A percentile compares a stretch with the other conserved stretches of the same genome.
These are phyloP conservation scores for Aquanectria penicillioides DNA, from an alignment of 2,329 filamentous ascomycete species.

Conservation along the genomic window DNA sequence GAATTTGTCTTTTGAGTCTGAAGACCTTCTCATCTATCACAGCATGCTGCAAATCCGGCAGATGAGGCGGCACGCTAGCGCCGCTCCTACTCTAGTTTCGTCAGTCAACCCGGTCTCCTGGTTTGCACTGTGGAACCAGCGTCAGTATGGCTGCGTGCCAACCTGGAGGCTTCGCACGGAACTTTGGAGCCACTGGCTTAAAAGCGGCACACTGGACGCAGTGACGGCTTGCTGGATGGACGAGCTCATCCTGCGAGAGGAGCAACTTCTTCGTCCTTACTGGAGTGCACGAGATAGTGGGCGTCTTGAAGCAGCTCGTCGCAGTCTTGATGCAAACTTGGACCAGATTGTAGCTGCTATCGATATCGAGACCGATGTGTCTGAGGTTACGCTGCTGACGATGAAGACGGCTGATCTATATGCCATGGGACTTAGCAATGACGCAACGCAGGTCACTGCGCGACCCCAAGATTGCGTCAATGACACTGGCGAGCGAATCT, in stretches of 20 bases:
- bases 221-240: constrained; percentile 32
- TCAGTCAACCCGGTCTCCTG: constrained; percentile 14
- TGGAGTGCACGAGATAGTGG: constrained; percentile 29
- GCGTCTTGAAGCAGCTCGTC: constrained; percentile 13
- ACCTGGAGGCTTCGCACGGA: constrained; percentile 32
- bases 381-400: constrained; percentile 23
- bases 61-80: constrained; percentile 19
- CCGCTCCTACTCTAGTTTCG: constrained; percentile 1
- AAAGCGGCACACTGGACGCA: constrained; percentile 21
- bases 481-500: constrained; percentile 27
- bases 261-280: constrained; percentile 21
- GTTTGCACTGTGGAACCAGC: constrained; percentile 23
- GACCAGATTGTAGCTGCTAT: constrained; percentile 30
- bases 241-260: constrained; percentile 30
- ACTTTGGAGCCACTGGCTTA: constrained; percentile 30
- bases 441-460: constrained; percentile 28
- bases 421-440: constrained; percentile 31
- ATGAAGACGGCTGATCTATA: constrained; percentile 33
- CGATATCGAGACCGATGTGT: constrained; percentile 30
- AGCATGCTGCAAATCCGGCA: constrained; percentile 22
- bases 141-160: constrained; percentile 23
- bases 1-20: constrained; percentile 23
- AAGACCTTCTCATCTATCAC: constrained; percentile 28
- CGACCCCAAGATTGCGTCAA: constrained; percentile 29
- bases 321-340: constrained; percentile 22